A percentile compares a stretch with the other conserved stretches of the same genome.
Evolutionary conservation across 768 basidiomycete species (phyloP).

Genomic region (Coprinopsis marcescibilis): DNA sequence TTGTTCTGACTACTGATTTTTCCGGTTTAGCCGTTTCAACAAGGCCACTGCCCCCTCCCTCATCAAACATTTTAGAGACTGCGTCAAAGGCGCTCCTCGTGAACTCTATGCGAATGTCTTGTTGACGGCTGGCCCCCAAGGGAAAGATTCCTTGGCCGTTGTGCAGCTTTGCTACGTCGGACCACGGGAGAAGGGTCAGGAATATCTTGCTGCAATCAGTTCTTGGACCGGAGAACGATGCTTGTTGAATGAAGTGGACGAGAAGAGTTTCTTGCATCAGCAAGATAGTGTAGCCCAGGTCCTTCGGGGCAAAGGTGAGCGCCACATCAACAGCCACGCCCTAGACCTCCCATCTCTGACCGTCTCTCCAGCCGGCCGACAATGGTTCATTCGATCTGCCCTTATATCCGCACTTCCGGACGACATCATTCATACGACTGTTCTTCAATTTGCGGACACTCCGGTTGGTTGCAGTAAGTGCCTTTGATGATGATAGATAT

Average conservation of each 20-base stretch:
- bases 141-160: slow-evolving; percentile 79
- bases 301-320: slow-evolving; percentile 69
- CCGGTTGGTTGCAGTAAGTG: slow-evolving; percentile 88
- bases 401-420: slow-evolving; percentile 82
- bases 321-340: not conserved
- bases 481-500: not conserved
- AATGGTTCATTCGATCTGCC: slow-evolving; percentile 89
- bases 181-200: slow-evolving; percentile 64
- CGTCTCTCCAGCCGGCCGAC: slow-evolving; percentile 55
- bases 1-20: slow-evolving; percentile 9
- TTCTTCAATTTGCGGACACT: slow-evolving; percentile 72
- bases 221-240: slow-evolving; percentile 88
- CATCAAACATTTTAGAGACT: slow-evolving; percentile 89
- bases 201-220: slow-evolving; percentile 73
- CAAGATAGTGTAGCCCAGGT: slow-evolving; percentile 92
- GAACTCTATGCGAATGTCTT: slow-evolving; percentile 88
- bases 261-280: slow-evolving; percentile 84
- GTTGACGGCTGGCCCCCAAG: slow-evolving; percentile 83
- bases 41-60: slow-evolving; percentile 82
- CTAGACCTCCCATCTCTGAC: slow-evolving; percentile 10
- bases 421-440: slow-evolving; percentile 79
- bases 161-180: slow-evolving; percentile 92
- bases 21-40: slow-evolving; percentile 70
- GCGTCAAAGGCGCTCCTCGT: slow-evolving; percentile 81
- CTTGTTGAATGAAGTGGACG: slow-evolving; percentile 83